Evolutionary conservation across 106 monocot species (phyloP), one percentile per base, ranked within the genome.

Genomic region (Dioscorea dumetorum): DNA sequence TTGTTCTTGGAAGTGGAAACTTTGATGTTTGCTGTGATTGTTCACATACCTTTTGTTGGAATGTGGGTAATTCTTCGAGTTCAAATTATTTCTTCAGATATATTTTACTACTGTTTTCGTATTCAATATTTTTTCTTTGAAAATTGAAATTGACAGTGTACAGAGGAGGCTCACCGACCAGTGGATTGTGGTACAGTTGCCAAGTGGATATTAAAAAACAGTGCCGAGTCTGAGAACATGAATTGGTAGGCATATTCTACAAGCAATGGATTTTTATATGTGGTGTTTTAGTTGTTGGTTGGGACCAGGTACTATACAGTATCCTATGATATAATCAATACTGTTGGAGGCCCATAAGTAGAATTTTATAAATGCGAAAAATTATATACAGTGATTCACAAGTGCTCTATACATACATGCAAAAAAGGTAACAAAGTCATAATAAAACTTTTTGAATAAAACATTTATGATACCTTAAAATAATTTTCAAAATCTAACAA

Each of bases 191-290:
- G 20, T 5, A 73, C 18, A 10, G 73, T 73, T 22, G 72, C 62
- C 19, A 63, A 51, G 63, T 72, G 72, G 72, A 62, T 72, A 28
- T 51, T 53, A 53, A 72, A 73, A 33, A 73, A 73, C 58, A 73
- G 56, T 57, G 54, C 56, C 9, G 73, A 73, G 58, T 65, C 64
- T 48, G 73, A 73, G 24, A 66, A 66, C 41, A 65, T 57, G 21
- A 73, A 73, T 32, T 73, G 73, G 73, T 72, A 54, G 22, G 33
- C 19, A n/a, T 2, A 33, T 21, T 33, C 18, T 65, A 3, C 0
- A 17, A 62, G 18, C 61, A 16, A 4, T 10, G 7, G 60, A 61
- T 6, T 31, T 62, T 32, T 28, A 15, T 2, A 13, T 31, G 32
- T 62, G 12, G 33, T 15, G 4, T 31, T 19, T 15, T 3, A n/a